Base-by-base conservation (phyloP, 768 basidiomycete species). In the Collybiopsis confluens region DNA sequence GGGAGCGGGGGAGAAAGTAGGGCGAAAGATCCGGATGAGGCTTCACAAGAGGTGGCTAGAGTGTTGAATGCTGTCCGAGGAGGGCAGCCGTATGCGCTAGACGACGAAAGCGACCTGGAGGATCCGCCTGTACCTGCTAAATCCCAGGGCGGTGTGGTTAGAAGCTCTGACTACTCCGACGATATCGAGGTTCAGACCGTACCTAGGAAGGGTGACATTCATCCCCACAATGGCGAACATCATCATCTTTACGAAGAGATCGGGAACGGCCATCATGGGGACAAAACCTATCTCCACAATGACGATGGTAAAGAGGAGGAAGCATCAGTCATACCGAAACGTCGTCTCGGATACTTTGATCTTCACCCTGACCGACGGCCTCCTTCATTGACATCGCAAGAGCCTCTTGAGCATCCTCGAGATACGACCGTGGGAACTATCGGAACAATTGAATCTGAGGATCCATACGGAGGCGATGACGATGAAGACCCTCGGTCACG, bases 281-380 rank as follows among this genome's bases (percentile, higher is more conserved):
- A 61, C 51, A 61, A 63, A 50, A 61, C 64, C 49, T 54, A 62
- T 10, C 64, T 65, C 35, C 69, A 1, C 68, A 64, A 67, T 21
- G 60, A 61, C 30, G 64, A 64, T 1, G 63, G 61, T 6, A 64
- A 61, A 6, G 65, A 58, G 26, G 59, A 69, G 37, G 68, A 68
- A 8, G 65, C 55, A 11, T 35, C 52, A 2, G 21, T 24, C 24
- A 16, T 36, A 44, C 21, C 60, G 28, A 53, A 75, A 58, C 67
- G 73, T 42, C 76, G 86, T 16, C 49, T 82, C 24, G 85, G 86
- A 0, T 91, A 91, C 65, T 91, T 91, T 63, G 88, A 90, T 64
- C 61, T 89, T 13, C 88, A 91, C 64, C 88, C 88, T 10, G 88
- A 90, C 42, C 76, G 88, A 42, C 71, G 83, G 11, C 24, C 45